phyloP scores from a whole-genome alignment of 2,329 filamentous ascomycete species.

The Paradendryphiella salina region DNA sequence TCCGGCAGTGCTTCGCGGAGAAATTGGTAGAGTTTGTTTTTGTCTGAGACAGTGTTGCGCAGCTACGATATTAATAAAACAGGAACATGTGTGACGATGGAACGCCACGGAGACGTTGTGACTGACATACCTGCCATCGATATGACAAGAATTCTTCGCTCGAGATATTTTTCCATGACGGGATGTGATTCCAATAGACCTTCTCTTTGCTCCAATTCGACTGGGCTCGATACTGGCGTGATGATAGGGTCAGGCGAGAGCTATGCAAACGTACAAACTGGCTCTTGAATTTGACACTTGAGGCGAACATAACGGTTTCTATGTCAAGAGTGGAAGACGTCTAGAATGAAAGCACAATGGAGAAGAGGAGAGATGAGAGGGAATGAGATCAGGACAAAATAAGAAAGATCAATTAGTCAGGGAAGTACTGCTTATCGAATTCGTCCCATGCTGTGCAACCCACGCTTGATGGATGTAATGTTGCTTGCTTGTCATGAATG shows the following conservation, averaged over 20 bases:
- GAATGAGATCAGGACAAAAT: not conserved
- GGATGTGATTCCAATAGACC: constrained; percentile 57
- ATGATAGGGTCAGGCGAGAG: not conserved
- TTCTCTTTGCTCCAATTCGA: constrained; percentile 20
- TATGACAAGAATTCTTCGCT: constrained; percentile 57
- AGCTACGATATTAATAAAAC: constrained; percentile 40
- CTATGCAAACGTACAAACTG: not conserved
- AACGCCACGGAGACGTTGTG: not conserved
- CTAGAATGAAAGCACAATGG: not conserved
- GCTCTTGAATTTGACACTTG: not conserved
- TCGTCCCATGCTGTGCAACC: not conserved
- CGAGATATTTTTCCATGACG: constrained; percentile 55
- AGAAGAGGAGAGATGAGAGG: not conserved
- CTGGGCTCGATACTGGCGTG: constrained; percentile 9
- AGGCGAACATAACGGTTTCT: constrained; percentile 7
- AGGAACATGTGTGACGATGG: not conserved
- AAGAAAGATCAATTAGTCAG: not conserved
- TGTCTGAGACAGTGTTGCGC: constrained; percentile 56
- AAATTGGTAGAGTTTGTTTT: constrained; percentile 54
- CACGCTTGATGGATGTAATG: not conserved
- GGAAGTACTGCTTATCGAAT: not conserved
- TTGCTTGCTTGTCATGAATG: not conserved
- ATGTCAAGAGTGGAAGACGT: not conserved
- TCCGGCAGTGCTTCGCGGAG: constrained; percentile 57
- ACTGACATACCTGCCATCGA: constrained; percentile 57